A percentile compares a stretch with the other conserved stretches of the same genome.
These are phyloP conservation scores for Melampsora americana DNA, from an alignment of 1,284 basidiomycete species.

Conservation along the genomic window DNA sequence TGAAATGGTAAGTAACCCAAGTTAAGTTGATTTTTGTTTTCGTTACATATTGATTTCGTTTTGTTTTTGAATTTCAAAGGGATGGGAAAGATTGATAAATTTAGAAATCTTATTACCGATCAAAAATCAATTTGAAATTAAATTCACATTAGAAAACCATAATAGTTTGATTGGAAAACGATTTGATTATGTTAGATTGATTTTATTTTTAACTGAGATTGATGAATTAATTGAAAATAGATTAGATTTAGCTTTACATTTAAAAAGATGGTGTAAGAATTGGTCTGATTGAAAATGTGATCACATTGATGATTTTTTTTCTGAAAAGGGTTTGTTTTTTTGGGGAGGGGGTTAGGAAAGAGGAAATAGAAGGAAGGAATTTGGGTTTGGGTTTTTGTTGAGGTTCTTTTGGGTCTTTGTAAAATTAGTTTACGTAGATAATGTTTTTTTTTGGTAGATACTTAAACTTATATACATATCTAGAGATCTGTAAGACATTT, in stretches of 20 bases:
- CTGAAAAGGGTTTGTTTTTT: background rate
- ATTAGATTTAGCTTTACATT: slow-evolving; percentile 18
- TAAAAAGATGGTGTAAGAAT: slow-evolving; percentile 29
- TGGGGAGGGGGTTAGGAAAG: background rate
- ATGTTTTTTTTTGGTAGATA: no score
- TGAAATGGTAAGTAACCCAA: slow-evolving; percentile 17
- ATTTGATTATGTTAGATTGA: slow-evolving; percentile 15
- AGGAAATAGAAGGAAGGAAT: no score
- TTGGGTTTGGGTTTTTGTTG: no score
- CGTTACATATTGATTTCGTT: background rate
- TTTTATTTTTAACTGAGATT: slow-evolving; percentile 14
- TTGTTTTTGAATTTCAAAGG: background rate
- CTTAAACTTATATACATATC: no score
- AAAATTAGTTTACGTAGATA: no score
- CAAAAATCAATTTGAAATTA: background rate
- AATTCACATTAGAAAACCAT: no score
- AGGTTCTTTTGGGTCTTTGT: no score
- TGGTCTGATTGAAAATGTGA: slow-evolving; percentile 15
- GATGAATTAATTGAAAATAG: slow-evolving; percentile 10
- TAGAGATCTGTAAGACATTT: no score
- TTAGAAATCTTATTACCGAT: slow-evolving; percentile 22
- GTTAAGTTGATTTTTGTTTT: background rate
- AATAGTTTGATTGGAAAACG: slow-evolving; percentile 9
- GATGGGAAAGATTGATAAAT: slow-evolving; percentile 37
- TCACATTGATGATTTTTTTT: background rate